Evolutionary conservation across 768 basidiomycete genomes (phyloP).

Genomic region (Mycena leptocephala): DNA sequence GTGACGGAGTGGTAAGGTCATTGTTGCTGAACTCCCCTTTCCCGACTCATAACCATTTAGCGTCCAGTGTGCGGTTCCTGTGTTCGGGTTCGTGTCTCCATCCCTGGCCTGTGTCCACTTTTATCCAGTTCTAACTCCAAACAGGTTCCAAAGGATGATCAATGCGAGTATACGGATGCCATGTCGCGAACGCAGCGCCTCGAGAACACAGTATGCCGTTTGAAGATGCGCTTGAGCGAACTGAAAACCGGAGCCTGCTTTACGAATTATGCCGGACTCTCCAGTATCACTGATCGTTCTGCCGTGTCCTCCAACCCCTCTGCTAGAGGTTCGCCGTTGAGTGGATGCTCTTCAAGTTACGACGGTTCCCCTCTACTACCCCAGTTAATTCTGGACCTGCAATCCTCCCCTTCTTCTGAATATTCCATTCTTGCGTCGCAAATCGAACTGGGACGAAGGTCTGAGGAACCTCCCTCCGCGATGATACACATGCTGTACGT

Average conservation of each 20-base stretch:
- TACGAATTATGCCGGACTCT: background rate
- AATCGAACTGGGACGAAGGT: background rate
- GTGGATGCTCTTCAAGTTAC: background rate
- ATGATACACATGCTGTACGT: conserved; percentile 14
- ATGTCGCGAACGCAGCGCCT: conserved; percentile 55
- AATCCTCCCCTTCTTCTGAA: background rate
- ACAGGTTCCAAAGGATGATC: conserved; percentile 55
- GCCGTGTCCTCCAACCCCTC: conserved; percentile 10
- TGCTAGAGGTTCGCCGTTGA: conserved; percentile 16
- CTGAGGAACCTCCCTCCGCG: conserved; percentile 6
- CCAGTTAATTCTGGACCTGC: background rate
- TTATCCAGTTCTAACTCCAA: no score
- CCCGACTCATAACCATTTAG: background rate
- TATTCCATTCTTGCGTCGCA: background rate
- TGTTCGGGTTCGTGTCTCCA: no score
- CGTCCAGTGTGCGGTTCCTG: conserved; percentile 52
- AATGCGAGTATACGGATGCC: conserved; percentile 64
- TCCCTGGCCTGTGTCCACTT: no score
- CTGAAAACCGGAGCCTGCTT: conserved; percentile 43
- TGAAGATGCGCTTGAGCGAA: conserved; percentile 55
- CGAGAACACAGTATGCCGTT: conserved; percentile 54
- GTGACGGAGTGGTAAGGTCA: background rate
- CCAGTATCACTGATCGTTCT: conserved; percentile 19
- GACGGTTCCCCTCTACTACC: background rate
- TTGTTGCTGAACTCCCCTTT: no score